Evolutionary conservation across 2,329 filamentous ascomycete species (phyloP), one percentile per base, ranked within the genome.

Genomic region (Biscogniauxia marginata): DNA sequence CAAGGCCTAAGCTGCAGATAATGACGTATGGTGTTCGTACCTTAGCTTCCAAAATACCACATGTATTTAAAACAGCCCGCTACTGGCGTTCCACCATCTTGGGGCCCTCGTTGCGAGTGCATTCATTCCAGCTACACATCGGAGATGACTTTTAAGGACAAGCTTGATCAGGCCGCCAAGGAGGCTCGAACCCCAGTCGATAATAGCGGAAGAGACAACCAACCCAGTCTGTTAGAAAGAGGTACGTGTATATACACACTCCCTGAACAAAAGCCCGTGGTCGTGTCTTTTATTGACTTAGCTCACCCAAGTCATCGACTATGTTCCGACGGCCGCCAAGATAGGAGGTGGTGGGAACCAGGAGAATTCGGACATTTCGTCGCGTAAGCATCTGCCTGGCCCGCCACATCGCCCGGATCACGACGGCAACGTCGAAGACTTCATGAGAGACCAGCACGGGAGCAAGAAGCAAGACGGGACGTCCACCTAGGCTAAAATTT

Each of bases 371-470:
- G 55, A 61, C 7, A 52, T 50, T 7, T 22, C 58, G 3, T 50
- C 63, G 7, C 25, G 62, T 2, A 52, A 55, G 55, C 6, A 55
- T 5, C 30, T 66, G 13, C 57, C 69, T 1, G 75, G 73, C 3
- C 75, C 75, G 13, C 79, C 79, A 2, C 62, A 75, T 9, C 71
- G 79, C 13, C 79, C 79, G 0, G 59, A 70, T 20, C 74, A 83
- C 53, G 80, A 82, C 59, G 52, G 64, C 4, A 74, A 79, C 62
- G 81, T 84, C 50, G 79, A 80, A 58, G 77, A 81, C 23, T 83
- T 83, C 57, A 69, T 84, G 25, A 73, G 77, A 50, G 79, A 82
- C 49, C 80, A 83, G 68, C 79, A 83, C 63, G 67, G 74, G 43
- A 83, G 79, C 67, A 77, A 74, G 57, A 70, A 64, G 13, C 54